Percentiles rank a stretch among this genome's conserved stretches.
Conservation (phyloP, 345 rosid genomes). For the Aurinia saxatilis region DNA sequence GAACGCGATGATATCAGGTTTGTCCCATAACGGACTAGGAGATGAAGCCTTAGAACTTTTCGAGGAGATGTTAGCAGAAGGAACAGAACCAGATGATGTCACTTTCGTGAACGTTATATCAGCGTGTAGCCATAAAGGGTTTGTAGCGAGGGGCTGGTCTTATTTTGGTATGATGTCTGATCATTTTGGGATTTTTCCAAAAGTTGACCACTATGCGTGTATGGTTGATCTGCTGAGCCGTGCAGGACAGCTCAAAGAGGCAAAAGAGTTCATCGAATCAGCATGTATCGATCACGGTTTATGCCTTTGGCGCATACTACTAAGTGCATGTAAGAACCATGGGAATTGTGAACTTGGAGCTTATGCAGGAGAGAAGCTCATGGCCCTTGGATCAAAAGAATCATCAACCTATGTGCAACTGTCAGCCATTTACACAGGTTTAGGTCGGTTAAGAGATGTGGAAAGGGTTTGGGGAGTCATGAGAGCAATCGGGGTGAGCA, state of each 20-base stretch:
- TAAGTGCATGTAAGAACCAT: slow-evolving; percentile 61
- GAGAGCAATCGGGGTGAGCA: slow-evolving; percentile 45
- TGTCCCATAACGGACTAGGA: slow-evolving; percentile 43
- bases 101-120: slow-evolving; percentile 60
- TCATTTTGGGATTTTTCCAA: slow-evolving; percentile 40
- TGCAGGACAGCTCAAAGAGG: slow-evolving; percentile 62
- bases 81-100: slow-evolving; percentile 47
- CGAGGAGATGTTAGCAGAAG: slow-evolving; percentile 49
- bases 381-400: slow-evolving; percentile 62
- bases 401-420: slow-evolving; percentile 59
- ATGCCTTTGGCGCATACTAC: slow-evolving; percentile 58
- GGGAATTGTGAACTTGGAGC: slow-evolving; percentile 58
- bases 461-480: slow-evolving; percentile 51
- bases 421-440: slow-evolving; percentile 45
- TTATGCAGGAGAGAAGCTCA: slow-evolving; percentile 65
- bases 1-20: slow-evolving; percentile 57
- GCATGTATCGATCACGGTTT: slow-evolving; percentile 49
- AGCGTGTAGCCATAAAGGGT: slow-evolving; percentile 73
- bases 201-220: slow-evolving; percentile 71
- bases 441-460: slow-evolving; percentile 47
- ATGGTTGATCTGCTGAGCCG: slow-evolving; percentile 78
- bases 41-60: slow-evolving; percentile 45
- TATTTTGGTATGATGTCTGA: slow-evolving; percentile 53
- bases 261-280: slow-evolving; percentile 68
- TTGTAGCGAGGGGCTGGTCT: slow-evolving; percentile 53